Percentiles rank a stretch among this genome's conserved stretches.
Conservation (phyloP, 768 basidiomycete species). For the Suillus bovinus region DNA sequence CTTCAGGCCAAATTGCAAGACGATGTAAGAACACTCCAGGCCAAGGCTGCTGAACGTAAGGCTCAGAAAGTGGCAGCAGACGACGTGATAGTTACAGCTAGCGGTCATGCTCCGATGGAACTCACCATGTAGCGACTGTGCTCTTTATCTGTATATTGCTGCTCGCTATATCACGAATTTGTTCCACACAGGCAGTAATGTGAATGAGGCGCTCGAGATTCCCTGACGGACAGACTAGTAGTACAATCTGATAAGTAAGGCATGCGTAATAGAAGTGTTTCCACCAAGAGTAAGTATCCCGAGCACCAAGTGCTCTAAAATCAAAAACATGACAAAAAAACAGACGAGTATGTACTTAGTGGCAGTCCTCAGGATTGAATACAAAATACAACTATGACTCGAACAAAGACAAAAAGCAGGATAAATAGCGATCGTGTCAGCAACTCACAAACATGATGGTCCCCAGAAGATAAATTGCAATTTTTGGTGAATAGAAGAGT, state of each 20-base stretch:
- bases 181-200: background rate
- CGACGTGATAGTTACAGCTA: slow-evolving; percentile 29
- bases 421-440: slow-evolving; percentile 6
- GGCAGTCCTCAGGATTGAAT: background rate
- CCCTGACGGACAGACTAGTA: slow-evolving; percentile 3
- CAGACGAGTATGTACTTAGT: background rate
- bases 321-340: background rate
- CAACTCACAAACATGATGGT: slow-evolving; percentile 21
- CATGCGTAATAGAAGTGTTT: slow-evolving; percentile 6
- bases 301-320: background rate
- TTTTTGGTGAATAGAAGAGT: background rate
- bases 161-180: background rate
- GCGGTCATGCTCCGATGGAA: slow-evolving; percentile 33
- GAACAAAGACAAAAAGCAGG: background rate
- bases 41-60: slow-evolving; percentile 47
- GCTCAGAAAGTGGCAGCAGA: slow-evolving; percentile 32
- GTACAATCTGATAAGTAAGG: slow-evolving; percentile 12
- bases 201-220: slow-evolving; percentile 5
- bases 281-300: slow-evolving; percentile 3
- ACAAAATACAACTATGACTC: slow-evolving; percentile 19
- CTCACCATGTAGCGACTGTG: slow-evolving; percentile 16
- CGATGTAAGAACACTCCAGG: slow-evolving; percentile 58
- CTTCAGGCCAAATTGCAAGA: slow-evolving; percentile 54
- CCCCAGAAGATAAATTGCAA: background rate
- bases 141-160: background rate